A percentile compares a stretch with the other conserved stretches of the same genome.
phyloP scores from a whole-genome alignment of 2,329 filamentous ascomycete species.

The Geosmithia putterillii region DNA sequence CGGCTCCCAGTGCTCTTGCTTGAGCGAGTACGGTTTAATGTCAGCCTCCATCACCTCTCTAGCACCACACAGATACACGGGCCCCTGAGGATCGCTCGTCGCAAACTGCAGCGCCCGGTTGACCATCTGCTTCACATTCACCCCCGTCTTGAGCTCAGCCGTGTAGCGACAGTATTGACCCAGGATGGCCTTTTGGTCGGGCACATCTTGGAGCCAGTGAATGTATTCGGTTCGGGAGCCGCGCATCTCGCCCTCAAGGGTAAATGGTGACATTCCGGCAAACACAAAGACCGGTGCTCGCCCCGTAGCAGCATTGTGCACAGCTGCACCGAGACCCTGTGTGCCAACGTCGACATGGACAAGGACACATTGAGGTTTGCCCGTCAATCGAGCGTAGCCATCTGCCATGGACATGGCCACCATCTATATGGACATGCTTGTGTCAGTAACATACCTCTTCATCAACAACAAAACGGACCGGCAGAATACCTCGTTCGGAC shows the following conservation, averaged over 20 bases:
- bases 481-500: conserved; percentile 59
- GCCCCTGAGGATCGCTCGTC: conserved; percentile 59
- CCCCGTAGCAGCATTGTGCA: conserved; percentile 63
- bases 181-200: conserved; percentile 64
- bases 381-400: conserved; percentile 57
- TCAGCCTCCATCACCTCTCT: conserved; percentile 82
- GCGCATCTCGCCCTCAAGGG: conserved; percentile 59
- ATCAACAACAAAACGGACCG: background rate
- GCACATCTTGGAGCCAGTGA: conserved; percentile 71
- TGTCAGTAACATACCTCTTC: background rate
- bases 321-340: conserved; percentile 57
- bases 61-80: conserved; percentile 67
- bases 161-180: conserved; percentile 71
- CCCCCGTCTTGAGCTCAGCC: conserved; percentile 65
- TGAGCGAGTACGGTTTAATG: conserved; percentile 57
- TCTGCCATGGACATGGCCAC: conserved; percentile 69
- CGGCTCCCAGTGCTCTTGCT: conserved; percentile 59
- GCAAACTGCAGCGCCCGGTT: conserved; percentile 71
- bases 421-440: conserved; percentile 42
- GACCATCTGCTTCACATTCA: conserved; percentile 75
- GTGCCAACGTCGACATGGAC: conserved; percentile 70
- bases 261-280: conserved; percentile 61
- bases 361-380: conserved; percentile 59
- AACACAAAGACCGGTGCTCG: conserved; percentile 63
- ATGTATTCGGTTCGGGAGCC: conserved; percentile 66